Evolutionary conservation across 1,284 basidiomycete species (phyloP).

Genomic region (Salmacisia buchloeana): DNA sequence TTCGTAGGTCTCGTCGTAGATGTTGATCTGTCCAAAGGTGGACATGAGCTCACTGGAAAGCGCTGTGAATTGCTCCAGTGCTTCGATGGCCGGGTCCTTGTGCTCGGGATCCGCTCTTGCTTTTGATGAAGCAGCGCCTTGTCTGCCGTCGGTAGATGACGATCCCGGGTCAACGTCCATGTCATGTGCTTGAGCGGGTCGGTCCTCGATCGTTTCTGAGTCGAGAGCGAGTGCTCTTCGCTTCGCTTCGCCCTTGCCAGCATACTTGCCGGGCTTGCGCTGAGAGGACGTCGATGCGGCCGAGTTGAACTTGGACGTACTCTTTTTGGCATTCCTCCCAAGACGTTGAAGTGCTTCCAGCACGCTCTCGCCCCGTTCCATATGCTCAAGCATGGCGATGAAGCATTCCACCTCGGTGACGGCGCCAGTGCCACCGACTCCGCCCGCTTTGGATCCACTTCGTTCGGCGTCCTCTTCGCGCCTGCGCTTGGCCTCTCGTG

Average conservation of each 20-base stretch:
- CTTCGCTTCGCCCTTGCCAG: constrained; percentile 4
- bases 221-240: not conserved
- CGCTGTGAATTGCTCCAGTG: constrained; percentile 37
- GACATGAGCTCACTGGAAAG: constrained; percentile 43
- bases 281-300: constrained; percentile 66
- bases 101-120: not conserved
- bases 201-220: not conserved
- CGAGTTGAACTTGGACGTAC: constrained; percentile 57
- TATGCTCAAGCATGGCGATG: constrained; percentile 57
- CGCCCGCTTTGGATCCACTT: constrained; percentile 49
- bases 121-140: not conserved
- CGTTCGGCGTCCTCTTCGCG: constrained; percentile 56
- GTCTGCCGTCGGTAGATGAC: not conserved
- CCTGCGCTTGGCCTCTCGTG: constrained; percentile 59
- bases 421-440: constrained; percentile 52
- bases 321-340: constrained; percentile 59
- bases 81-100: constrained; percentile 13
- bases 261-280: constrained; percentile 9
- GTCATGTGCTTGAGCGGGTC: not conserved
- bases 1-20: constrained; percentile 47
- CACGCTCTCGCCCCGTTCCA: constrained; percentile 85
- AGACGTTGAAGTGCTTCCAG: constrained; percentile 81
- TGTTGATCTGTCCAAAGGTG: constrained; percentile 34
- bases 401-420: constrained; percentile 72
- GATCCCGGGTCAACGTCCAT: constrained; percentile 1